A percentile compares a stretch with the other conserved stretches of the same genome.
phyloP scores from a whole-genome alignment of 1,139 yeast genomes.

The Yamadazyma siamensis region DNA sequence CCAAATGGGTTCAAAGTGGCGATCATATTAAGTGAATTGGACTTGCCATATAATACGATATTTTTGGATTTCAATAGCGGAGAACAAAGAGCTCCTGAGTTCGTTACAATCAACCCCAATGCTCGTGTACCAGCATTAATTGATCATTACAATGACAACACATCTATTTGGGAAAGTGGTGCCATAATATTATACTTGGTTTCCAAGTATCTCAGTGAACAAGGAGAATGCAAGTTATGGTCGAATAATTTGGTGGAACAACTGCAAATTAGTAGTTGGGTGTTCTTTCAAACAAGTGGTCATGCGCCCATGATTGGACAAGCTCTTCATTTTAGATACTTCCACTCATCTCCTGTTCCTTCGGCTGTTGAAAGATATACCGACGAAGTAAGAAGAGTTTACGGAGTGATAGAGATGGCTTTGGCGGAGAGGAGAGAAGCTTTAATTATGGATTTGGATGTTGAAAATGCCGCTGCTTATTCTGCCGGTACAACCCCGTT shows the following conservation, averaged over 20 bases:
- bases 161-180: slow-evolving; percentile 92
- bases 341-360: slow-evolving; percentile 83
- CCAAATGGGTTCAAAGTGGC: slow-evolving; percentile 98
- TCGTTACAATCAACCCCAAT: slow-evolving; percentile 87
- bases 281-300: slow-evolving; percentile 92
- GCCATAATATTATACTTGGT: slow-evolving; percentile 80
- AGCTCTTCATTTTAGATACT: slow-evolving; percentile 88
- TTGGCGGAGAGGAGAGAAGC: slow-evolving; percentile 91
- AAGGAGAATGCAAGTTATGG: slow-evolving; percentile 77
- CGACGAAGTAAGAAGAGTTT: slow-evolving; percentile 90
- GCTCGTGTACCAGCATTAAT: slow-evolving; percentile 93
- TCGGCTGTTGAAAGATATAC: slow-evolving; percentile 89
- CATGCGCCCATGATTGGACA: slow-evolving; percentile 99
- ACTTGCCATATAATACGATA: slow-evolving; percentile 75
- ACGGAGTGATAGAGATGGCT: slow-evolving; percentile 94
- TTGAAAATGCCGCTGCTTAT: slow-evolving; percentile 85
- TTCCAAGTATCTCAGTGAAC: slow-evolving; percentile 62
- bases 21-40: slow-evolving; percentile 79
- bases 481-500: slow-evolving; percentile 87
- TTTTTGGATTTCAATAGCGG: slow-evolving; percentile 85
- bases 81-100: slow-evolving; percentile 92
- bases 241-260: slow-evolving; percentile 78
- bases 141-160: slow-evolving; percentile 77
- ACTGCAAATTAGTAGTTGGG: slow-evolving; percentile 85
- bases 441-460: slow-evolving; percentile 83